A percentile compares a stretch with the other conserved stretches of the same genome.
Evolutionary conservation across 768 basidiomycete genomes (phyloP).

Genomic region (Suillus decipiens): DNA sequence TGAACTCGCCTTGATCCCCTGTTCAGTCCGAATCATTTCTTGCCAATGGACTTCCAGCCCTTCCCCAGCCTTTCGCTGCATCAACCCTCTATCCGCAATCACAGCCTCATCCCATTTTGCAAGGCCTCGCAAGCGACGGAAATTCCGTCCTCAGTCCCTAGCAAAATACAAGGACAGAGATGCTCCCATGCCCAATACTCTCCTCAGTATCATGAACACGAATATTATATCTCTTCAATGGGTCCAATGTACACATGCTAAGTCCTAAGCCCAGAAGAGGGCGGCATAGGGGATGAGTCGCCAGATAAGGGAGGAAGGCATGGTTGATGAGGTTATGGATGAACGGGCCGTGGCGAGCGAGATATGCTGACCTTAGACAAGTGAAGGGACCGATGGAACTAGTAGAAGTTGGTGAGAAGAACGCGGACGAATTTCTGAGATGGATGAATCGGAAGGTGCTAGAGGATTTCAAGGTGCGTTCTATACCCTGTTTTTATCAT

Average conservation of each 20-base stretch:
- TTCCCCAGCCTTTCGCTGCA: slow-evolving; percentile 42
- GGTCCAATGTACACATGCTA: slow-evolving; percentile 70
- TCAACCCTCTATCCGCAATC: too few relatives aligned
- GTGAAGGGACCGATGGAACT: slow-evolving; percentile 29
- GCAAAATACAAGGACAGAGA: slow-evolving; percentile 16
- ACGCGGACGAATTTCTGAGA: slow-evolving; percentile 61
- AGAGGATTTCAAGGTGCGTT: slow-evolving; percentile 87
- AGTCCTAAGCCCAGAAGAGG: slow-evolving; percentile 41
- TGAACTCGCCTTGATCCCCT: slow-evolving; percentile 68
- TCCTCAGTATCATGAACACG: slow-evolving; percentile 68
- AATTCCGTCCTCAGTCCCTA: slow-evolving; percentile 27
- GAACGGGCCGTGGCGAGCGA: slow-evolving; percentile 58
- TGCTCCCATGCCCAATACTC: slow-evolving; percentile 38
- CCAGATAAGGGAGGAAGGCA: slow-evolving; percentile 33
- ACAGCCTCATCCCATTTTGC: too few relatives aligned
- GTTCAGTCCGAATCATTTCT: slow-evolving; percentile 61
- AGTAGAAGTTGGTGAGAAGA: slow-evolving; percentile 63
- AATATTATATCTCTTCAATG: slow-evolving; percentile 76
- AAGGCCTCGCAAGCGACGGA: too few relatives aligned
- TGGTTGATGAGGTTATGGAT: slow-evolving; percentile 44
- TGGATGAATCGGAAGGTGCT: slow-evolving; percentile 78
- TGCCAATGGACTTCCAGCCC: slow-evolving; percentile 62
- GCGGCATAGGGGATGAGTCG: slow-evolving; percentile 36
- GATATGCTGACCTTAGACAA: slow-evolving; percentile 11
- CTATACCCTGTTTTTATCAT: neutral